Evolutionary conservation across 257 asterid genomes (phyloP).

Genomic region (Striga asiatica): DNA sequence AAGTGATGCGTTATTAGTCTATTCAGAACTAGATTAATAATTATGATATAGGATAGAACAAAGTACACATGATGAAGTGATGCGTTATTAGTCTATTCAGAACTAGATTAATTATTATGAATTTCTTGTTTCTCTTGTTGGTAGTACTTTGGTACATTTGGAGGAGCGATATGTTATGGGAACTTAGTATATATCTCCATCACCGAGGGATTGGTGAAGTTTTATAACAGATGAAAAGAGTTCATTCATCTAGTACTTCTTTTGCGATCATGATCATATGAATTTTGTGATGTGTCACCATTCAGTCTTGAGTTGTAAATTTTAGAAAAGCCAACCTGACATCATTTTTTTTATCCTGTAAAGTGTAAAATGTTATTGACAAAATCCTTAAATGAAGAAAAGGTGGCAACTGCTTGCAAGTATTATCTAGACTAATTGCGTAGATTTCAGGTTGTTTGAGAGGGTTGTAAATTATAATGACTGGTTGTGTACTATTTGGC

Average conservation of each 20-base stretch:
- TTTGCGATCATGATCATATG: neutral
- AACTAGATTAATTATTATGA: too few species aligned
- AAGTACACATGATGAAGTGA: too few species aligned
- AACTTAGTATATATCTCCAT: neutral
- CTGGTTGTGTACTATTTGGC: neutral
- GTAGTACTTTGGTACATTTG: neutral
- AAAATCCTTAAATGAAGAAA: neutral
- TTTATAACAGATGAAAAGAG: neutral
- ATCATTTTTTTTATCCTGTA: neutral
- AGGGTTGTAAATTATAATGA: constrained; percentile 3
- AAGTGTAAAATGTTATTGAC: neutral
- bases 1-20: too few species aligned
- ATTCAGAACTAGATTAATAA: too few species aligned
- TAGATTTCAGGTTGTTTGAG: constrained; percentile 12
- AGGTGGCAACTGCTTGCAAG: neutral
- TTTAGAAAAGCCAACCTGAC: neutral
- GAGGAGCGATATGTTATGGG: neutral
- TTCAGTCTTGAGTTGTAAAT: neutral
- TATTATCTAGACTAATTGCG: neutral
- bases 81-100: too few species aligned
- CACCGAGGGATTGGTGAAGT: neutral
- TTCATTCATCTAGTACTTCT: neutral
- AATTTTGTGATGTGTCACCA: neutral
- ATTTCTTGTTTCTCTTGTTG: neutral
- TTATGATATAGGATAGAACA: too few species aligned